Evolutionary conservation across 306 rosid species (phyloP), one percentile per base, ranked within the genome.

Genomic region (Corylus americana): DNA sequence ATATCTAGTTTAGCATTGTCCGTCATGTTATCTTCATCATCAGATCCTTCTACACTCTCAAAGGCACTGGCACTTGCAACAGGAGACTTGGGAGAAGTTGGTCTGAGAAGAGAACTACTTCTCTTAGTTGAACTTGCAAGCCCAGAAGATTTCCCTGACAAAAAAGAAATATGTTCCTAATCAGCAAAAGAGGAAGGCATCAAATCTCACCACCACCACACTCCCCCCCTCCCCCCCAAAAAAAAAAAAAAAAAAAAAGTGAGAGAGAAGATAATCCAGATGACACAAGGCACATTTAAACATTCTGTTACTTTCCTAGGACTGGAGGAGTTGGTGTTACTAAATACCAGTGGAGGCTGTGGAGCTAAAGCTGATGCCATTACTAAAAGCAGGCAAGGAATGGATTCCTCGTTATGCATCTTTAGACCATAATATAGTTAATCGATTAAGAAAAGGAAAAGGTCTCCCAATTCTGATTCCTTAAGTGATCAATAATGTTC

Each of bases 1-100:
- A 90, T 75, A 81, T 83, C 92, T 68, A 87, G 68, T 77, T 88
- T 82, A 62, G 83, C 76, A 81, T 53, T 80, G 55, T 90, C 97
- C 22, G 74, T 75, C 77, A 84, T 10, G 80, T 81, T 76, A 47
- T 93, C 93, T 79, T 95, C 99, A 18, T 90, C 97, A 49, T 96
- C 99, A 25, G 99, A 96, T 57, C 90, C 99, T 55, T 93, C 98
- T 55, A 89, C 85, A 75, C 99, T 96, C 82, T 91, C 99, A 58
- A 93, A 93, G 74, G 94, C 98, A 78, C 93, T 90, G 42, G 85
- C 94, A 87, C 99, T 96, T 87, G 91, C 94, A 90, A 86, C 97
- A 27, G 99, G 99, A 50, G 99, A 93, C 84, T 89, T 96, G 25
- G 98, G 97, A 78, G 98, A 90, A 70, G 85, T 86, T 74, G 91